A percentile compares a stretch with the other conserved stretches of the same genome.
These are phyloP conservation scores for Suillus americanus DNA, from an alignment of 768 basidiomycete genomes.

Conservation along the genomic window DNA sequence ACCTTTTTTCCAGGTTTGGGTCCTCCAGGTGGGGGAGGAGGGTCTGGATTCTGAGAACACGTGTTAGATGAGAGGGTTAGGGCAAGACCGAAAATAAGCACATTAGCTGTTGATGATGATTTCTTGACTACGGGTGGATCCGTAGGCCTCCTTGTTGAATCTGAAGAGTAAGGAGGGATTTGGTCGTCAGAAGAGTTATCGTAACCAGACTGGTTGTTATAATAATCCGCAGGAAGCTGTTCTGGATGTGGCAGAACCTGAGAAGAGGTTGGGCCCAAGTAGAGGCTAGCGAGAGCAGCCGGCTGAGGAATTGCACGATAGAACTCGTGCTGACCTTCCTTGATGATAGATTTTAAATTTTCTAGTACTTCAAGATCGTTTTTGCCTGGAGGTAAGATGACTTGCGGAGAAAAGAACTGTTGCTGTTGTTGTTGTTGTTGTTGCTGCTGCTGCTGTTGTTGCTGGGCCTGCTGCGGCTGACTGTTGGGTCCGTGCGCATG, in stretches of 20 bases:
- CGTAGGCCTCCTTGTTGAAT: slow-evolving; percentile 22
- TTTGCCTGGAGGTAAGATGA: slow-evolving; percentile 50
- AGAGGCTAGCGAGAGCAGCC: slow-evolving; percentile 59
- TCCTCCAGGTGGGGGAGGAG: slow-evolving; percentile 25
- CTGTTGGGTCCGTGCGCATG: slow-evolving; percentile 27
- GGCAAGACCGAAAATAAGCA: slow-evolving; percentile 22
- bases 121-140: slow-evolving; percentile 18
- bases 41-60: slow-evolving; percentile 17
- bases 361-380: slow-evolving; percentile 74
- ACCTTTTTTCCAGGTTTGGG: slow-evolving; percentile 21
- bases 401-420: slow-evolving; percentile 24
- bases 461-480: background rate
- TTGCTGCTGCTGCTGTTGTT: slow-evolving; percentile 20
- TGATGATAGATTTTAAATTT: slow-evolving; percentile 72
- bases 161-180: slow-evolving; percentile 20
- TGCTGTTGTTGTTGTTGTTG: slow-evolving; percentile 20
- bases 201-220: slow-evolving; percentile 10
- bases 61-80: slow-evolving; percentile 9
- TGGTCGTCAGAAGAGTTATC: slow-evolving; percentile 14
- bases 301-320: slow-evolving; percentile 69
- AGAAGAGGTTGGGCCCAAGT: slow-evolving; percentile 49
- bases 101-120: slow-evolving; percentile 23
- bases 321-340: slow-evolving; percentile 68
- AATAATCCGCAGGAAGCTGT: slow-evolving; percentile 28
- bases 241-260: slow-evolving; percentile 37